Base-by-base conservation (phyloP, 2,329 filamentous ascomycete genomes). In the Ceratocystiopsis brevicomis region DNA sequence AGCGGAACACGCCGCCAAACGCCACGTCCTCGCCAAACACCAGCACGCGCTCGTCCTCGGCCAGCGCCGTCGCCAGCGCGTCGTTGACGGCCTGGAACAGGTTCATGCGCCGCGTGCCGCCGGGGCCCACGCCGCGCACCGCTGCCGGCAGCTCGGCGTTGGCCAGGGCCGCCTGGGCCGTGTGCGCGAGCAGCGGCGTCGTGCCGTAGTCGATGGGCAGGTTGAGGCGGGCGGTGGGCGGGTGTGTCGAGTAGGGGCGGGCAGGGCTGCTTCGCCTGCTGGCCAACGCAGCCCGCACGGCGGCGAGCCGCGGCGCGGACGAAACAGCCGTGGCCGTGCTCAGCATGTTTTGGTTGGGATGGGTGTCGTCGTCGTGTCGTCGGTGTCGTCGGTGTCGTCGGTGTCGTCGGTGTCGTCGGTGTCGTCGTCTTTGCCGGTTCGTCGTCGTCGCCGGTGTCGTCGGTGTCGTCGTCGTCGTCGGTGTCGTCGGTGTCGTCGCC, bases 1-100 rank as follows among this genome's bases (percentile, higher is more conserved):
- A 95, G 45, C 90, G 74, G 56, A 98, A 98, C 15, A 98, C 90
- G 43, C 90, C 90, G 37, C 90, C 90, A 46, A 98, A 98, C 14
- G 90, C 84, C 9, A 98, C 86, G 57, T 98, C 90, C 61, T 98
- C 90, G 37, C 90, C 90, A 54, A 98, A 98, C 11, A 98, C 70
- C 45, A 96, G 65, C 18, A 94, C 85, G 16, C 79, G 77, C 50
- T 93, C 84, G 53, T 95, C 87, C 34, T 79, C 74, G 15, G 80
- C 74, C 25, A 98, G 69, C 19, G 88, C 84, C 46, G 80, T 82
- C 18, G 81, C 74, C 18, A 98, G 69, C 12, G 88, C 87, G 50
- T 88, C 78, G 58, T 96, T 96, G 65, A 98, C 77, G 41, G 90
- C 80, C 58, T 93, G 85, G 64, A 90, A 95, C 35, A 95, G 71